Evolutionary conservation across 1,139 yeast species (phyloP), one percentile per base, ranked within the genome.

Genomic region (Nakaseomyces bracarensis): DNA sequence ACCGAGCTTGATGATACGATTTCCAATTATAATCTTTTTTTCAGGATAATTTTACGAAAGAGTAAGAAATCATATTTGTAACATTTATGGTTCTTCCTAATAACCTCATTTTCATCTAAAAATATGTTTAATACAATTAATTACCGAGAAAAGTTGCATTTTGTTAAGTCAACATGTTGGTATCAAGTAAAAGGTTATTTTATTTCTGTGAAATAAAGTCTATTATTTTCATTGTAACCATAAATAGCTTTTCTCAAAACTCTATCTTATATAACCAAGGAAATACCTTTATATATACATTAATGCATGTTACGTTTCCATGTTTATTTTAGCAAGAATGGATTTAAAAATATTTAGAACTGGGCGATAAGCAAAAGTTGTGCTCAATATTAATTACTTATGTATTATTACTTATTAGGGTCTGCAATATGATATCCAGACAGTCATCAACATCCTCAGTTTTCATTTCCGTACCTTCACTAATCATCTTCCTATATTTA

Each of bases 391-490:
- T 22, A 7, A 10, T 7, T 22, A 22, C 10, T 22, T 33, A 33
- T 21, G 36, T 36, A 38, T 38, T 44, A 19, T 46, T 49, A 37
- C 47, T 50, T 15, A 46, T 48, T 35, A 59, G 43, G 35, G 56
- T 55, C 36, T 55, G 49, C 41, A 58, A 50, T 33, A 60, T 60
- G 11, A 55, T 51, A 50, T 58, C 61, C 41, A 60, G 43, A 43
- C 55, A 52, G 5, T 50, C 61, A 45, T 65, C 69, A 7, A 66
- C 58, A 49, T 87, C 95, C 50, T 81, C 85, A 31, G 79, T 72
- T 36, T 75, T 77, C 42, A 87, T 74, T 33, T 86, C 94, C 53
- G 96, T 86, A 46, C 93, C 82, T 47, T 80, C 72, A 41, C 95
- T 79, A 41, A 91, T 80, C 58, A 91, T 72, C 53, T 82, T 76